Evolutionary conservation across 148 eudicot genomes (phyloP).

Genomic region (Arbutus unedo): DNA sequence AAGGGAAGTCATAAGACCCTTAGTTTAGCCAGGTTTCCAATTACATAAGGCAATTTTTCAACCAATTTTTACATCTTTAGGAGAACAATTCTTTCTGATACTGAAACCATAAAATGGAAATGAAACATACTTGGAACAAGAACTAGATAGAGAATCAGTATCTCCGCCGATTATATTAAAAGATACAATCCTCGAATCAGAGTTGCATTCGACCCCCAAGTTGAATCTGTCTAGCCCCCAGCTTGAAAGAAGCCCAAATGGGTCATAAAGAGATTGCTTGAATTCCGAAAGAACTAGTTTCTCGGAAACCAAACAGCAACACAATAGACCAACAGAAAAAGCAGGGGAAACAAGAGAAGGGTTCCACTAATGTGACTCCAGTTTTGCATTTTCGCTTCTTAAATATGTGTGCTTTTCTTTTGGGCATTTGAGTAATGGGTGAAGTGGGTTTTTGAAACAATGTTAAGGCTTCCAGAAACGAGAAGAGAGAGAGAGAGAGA

Average conservation of each 20-base stretch:
- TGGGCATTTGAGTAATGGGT: neutral
- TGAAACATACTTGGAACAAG: constrained; percentile 36
- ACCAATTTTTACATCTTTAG: constrained; percentile 30
- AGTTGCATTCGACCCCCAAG: constrained; percentile 42
- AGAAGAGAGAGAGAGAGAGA: neutral
- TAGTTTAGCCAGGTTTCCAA: constrained; percentile 46
- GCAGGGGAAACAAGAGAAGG: constrained; percentile 2
- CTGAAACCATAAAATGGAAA: constrained; percentile 53
- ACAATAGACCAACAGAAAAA: constrained; percentile 7
- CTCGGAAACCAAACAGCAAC: constrained; percentile 21
- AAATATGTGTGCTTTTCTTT: neutral
- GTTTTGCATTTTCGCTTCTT: neutral
- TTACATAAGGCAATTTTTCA: constrained; percentile 36
- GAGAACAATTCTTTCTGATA: constrained; percentile 39
- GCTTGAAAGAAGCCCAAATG: constrained; percentile 37
- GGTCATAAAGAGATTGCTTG: constrained; percentile 45
- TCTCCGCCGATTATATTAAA: constrained; percentile 41
- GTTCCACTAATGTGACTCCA: neutral
- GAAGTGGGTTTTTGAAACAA: neutral
- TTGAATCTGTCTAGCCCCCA: constrained; percentile 29
- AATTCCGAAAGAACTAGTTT: constrained; percentile 26
- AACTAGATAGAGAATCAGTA: constrained; percentile 10
- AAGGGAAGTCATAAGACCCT: constrained; percentile 67
- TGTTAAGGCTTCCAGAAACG: neutral
- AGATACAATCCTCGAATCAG: constrained; percentile 41